These are phyloP conservation scores for Phlebiopsis gigantea DNA, from an alignment of 768 basidiomycete species.

Conservation along the genomic window DNA sequence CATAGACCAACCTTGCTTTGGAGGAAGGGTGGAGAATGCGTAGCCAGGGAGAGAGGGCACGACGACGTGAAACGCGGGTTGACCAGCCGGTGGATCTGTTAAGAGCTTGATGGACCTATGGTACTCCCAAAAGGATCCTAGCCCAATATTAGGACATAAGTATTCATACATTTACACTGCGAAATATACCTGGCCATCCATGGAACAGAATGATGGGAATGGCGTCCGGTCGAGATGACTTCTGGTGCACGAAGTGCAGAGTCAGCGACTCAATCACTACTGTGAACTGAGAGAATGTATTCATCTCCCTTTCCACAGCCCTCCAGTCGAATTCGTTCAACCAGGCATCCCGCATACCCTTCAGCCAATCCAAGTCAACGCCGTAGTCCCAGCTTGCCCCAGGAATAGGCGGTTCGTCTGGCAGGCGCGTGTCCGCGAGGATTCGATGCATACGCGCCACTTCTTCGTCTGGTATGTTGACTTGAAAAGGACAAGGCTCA, in stretches of 20 bases:
- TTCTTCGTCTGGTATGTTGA: slow-evolving; percentile 9
- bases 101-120: slow-evolving; percentile 20
- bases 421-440: slow-evolving; percentile 11
- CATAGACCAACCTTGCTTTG: slow-evolving; percentile 21
- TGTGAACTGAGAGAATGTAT: slow-evolving; percentile 13
- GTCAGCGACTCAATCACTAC: slow-evolving; percentile 19
- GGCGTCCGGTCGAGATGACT: slow-evolving; percentile 19
- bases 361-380: slow-evolving; percentile 11
- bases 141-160: background rate
- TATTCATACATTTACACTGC: background rate
- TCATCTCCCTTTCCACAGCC: slow-evolving; percentile 11
- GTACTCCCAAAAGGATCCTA: slow-evolving; percentile 19
- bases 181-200: slow-evolving; percentile 20
- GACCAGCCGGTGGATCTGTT: slow-evolving; percentile 13
- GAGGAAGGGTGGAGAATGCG: slow-evolving; percentile 19
- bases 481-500: slow-evolving; percentile 3
- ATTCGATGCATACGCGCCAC: slow-evolving; percentile 11
- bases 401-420: slow-evolving; percentile 5
- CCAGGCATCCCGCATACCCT: slow-evolving; percentile 7
- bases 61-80: slow-evolving; percentile 24
- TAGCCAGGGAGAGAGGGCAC: slow-evolving; percentile 23
- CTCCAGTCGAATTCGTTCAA: slow-evolving; percentile 13
- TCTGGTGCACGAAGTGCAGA: slow-evolving; percentile 30
- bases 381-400: slow-evolving; percentile 13
- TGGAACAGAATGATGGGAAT: slow-evolving; percentile 28